Base-by-base conservation (phyloP, 2,329 filamentous ascomycete genomes). In the Diaporthe sp. region DNA sequence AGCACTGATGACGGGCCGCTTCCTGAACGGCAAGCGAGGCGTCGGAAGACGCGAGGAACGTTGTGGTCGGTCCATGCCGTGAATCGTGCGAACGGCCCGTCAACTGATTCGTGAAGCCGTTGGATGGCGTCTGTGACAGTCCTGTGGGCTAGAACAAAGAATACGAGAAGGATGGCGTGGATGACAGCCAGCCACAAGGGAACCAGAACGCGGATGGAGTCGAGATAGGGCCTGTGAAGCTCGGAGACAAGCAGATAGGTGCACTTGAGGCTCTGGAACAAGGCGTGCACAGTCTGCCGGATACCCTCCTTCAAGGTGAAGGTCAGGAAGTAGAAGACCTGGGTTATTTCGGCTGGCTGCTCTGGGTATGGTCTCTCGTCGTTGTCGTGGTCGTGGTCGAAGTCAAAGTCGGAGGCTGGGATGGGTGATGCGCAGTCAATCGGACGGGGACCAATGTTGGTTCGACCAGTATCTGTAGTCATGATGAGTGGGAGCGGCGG, bases 311-410 rank as follows among this genome's bases (percentile, higher is more conserved):
- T 75, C 15, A 75, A 28, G 22, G 78, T 74, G 71, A 81, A 82
- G 15, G 76, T 75, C 3, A 81, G 71, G 62, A 82, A 82, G 6
- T 77, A 78, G 7, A 81, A 72, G 65, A 80, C 76, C 25, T 79
- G 61, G 22, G 8, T 46, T 42, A 75, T 58, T 3, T 57, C 37
- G 17, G 55, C 31, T 44, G 19, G 65, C 37, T 71, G 31, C 22
- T 28, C 44, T 44, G 44, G 31, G 34, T 25, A 19, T 55, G 22
- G 49, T 6, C 49, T 19, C 12, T 34, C 58, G 28, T 51, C 39
- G 71, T 2, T 7, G n/a, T 37, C 37, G 57, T 2, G 17, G n/a
- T 53, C 25, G 25, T 13, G 10, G 44, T 39, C 57, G 8, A 17
- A 19, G 42, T 42, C 34, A 17, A 17, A 12, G 58, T 73, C 37